These are phyloP conservation scores for Triticum aestivum DNA, from an alignment of 176 grass and related monocot species.

Conservation along the genomic window DNA sequence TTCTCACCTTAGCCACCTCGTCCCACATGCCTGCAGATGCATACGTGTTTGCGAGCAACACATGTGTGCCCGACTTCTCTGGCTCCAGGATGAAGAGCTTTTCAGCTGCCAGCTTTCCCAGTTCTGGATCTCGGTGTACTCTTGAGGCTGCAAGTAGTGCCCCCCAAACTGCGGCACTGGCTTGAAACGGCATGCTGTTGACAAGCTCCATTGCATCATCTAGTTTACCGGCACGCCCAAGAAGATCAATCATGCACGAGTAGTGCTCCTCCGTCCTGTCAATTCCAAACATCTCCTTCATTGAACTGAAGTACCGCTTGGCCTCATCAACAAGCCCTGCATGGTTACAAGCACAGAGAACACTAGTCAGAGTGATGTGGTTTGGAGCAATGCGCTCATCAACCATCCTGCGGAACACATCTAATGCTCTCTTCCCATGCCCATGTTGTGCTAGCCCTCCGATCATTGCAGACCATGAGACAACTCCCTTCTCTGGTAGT, in stretches of 20 bases:
- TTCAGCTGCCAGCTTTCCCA: conserved; percentile 62
- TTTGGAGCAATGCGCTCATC: conserved; percentile 66
- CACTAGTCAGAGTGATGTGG: conserved; percentile 73
- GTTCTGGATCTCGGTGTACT: conserved; percentile 57
- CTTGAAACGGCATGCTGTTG: conserved; percentile 74
- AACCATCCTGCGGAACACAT: conserved; percentile 69
- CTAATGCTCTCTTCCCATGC: conserved; percentile 64
- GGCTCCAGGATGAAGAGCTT: conserved; percentile 79
- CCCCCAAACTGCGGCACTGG: conserved; percentile 67
- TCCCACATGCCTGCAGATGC: conserved; percentile 78
- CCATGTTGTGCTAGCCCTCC: conserved; percentile 89
- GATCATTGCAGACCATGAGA: conserved; percentile 99
- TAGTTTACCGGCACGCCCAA: conserved; percentile 79
- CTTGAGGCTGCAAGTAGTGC: conserved; percentile 73
- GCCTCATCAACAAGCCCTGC: conserved; percentile 76
- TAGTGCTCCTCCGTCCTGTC: conserved; percentile 82
- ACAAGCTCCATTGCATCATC: conserved; percentile 75
- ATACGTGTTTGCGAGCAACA: conserved; percentile 76
- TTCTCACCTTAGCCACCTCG: conserved; percentile 57
- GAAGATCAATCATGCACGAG: conserved; percentile 85
- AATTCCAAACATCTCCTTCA: conserved; percentile 73
- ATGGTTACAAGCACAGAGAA: conserved; percentile 91
- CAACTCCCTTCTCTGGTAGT: conserved; percentile 63
- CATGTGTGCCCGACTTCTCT: conserved; percentile 79
- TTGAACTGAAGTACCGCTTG: conserved; percentile 67